phyloP scores from a whole-genome alignment of 768 basidiomycete genomes.

The Boletales sp. region DNA sequence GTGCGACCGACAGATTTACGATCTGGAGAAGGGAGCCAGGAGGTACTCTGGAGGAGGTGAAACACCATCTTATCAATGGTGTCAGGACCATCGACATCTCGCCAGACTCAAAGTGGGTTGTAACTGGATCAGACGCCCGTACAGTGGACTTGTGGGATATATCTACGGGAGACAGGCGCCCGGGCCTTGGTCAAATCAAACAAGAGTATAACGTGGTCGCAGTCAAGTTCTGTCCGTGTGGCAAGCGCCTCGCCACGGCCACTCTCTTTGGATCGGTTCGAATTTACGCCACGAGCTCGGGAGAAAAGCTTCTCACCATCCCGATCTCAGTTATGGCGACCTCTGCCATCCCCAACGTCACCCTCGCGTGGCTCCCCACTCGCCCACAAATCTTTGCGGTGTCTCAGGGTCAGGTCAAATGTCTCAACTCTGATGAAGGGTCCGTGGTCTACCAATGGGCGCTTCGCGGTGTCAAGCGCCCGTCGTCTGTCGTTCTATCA shows the following conservation, averaged over 20 bases:
- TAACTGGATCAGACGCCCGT: constrained; percentile 15
- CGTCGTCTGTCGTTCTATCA: constrained; percentile 10
- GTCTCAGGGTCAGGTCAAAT: constrained; percentile 18
- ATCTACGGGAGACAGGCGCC: constrained; percentile 8
- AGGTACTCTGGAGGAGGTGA: background rate
- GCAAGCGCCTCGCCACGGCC: constrained; percentile 14
- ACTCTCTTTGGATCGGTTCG: constrained; percentile 19
- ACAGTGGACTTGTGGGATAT: constrained; percentile 14
- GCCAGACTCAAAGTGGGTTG: constrained; percentile 15
- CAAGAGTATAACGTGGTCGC: constrained; percentile 18
- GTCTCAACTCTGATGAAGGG: constrained; percentile 13
- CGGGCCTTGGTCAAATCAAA: background rate
- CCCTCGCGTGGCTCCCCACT: constrained; percentile 10
- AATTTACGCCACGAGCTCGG: constrained; percentile 5
- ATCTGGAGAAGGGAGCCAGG: constrained; percentile 7
- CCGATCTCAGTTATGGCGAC: constrained; percentile 10
- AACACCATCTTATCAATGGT: background rate
- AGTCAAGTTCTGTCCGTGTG: constrained; percentile 19
- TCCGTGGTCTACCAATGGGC: constrained; percentile 13
- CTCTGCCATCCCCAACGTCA: background rate
- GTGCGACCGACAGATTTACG: constrained; percentile 5
- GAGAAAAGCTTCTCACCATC: constrained; percentile 14
- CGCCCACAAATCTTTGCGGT: constrained; percentile 10
- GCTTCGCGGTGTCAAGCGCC: constrained; percentile 4
- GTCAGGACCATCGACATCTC: constrained; percentile 17